Conservation (phyloP, 768 basidiomycete species). For the Russula ochroleuca region DNA sequence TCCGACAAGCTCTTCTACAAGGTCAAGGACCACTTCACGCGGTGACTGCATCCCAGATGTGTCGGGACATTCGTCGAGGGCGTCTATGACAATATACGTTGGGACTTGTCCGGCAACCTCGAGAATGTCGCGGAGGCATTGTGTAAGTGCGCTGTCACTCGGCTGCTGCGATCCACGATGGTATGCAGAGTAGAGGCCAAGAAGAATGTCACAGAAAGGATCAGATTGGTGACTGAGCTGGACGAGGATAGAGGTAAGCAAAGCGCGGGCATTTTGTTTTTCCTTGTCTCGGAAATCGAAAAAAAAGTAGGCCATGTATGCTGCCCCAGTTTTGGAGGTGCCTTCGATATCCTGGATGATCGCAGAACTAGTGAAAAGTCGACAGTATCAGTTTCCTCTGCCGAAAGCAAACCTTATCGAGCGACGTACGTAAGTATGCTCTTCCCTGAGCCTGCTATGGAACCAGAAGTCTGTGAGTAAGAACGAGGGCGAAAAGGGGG, state of each 20-base stretch:
- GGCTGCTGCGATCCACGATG: background rate
- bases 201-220: background rate
- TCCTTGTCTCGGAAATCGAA: slow-evolving; percentile 1
- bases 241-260: slow-evolving; percentile 1
- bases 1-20: background rate
- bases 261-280: slow-evolving; percentile 29
- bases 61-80: slow-evolving; percentile 2
- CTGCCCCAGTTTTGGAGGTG: background rate
- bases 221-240: background rate
- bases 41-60: background rate
- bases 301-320: slow-evolving; percentile 4
- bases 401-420: background rate
- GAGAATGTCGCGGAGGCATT: background rate
- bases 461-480: background rate
- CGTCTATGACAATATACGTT: background rate
- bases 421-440: background rate
- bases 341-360: slow-evolving; percentile 1
- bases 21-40: background rate
- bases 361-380: background rate
- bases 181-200: background rate
- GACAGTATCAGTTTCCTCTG: background rate
- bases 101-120: background rate
- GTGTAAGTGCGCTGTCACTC: background rate
- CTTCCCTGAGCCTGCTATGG: slow-evolving; percentile 2
- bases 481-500: background rate